Evolutionary conservation across 345 rosid genomes (phyloP).

Genomic region (Linum trigynum): DNA sequence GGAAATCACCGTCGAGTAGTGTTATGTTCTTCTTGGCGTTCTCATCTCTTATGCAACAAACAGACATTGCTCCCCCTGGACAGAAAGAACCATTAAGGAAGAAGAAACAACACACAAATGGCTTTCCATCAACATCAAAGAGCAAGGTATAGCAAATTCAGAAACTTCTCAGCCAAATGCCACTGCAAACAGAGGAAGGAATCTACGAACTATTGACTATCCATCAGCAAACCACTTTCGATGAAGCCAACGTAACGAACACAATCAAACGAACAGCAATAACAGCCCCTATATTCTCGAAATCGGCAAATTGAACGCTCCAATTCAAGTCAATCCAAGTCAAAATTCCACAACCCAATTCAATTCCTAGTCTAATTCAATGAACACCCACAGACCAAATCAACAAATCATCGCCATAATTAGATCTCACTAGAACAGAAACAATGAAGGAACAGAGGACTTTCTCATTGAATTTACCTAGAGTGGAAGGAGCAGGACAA

Average conservation of each 20-base stretch:
- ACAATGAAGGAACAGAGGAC: not conserved
- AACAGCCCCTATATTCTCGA: too few species aligned
- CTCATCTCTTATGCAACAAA: slow-evolving; percentile 60
- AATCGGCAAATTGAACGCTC: not conserved
- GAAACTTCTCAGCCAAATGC: too few species aligned
- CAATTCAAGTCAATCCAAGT: not conserved
- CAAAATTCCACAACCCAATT: too few species aligned
- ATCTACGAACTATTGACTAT: too few species aligned
- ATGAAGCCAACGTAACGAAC: too few species aligned
- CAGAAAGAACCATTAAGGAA: too few species aligned
- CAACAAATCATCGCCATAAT: not conserved
- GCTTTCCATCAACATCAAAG: too few species aligned
- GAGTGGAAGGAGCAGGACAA: slow-evolving; percentile 41
- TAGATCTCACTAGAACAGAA: not conserved
- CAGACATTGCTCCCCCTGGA: slow-evolving; percentile 53
- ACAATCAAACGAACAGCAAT: too few species aligned
- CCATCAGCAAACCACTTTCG: too few species aligned
- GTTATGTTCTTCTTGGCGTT: slow-evolving; percentile 48
- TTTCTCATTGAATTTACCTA: slow-evolving; percentile 28
- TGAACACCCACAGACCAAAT: not conserved
- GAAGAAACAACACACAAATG: too few species aligned
- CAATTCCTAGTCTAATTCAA: not conserved
- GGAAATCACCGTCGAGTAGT: slow-evolving; percentile 39
- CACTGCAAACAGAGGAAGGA: too few species aligned
- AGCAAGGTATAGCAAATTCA: too few species aligned